Conservation (phyloP, 2,329 filamentous ascomycete species). For the Neophaeococcomyces mojaviensis region DNA sequence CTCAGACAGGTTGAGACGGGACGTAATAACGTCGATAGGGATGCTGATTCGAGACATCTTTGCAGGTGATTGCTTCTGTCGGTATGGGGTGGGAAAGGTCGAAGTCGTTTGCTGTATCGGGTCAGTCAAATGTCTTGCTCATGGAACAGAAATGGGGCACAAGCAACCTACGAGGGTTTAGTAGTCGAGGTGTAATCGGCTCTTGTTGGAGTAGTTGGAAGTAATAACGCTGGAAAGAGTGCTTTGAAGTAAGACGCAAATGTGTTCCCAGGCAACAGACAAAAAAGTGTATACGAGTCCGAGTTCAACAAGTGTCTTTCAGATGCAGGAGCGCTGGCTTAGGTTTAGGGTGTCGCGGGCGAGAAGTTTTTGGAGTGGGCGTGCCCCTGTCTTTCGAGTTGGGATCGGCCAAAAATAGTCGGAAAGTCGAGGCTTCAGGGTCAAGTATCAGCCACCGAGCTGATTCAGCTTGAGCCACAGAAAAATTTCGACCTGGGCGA, state of each 20-base stretch:
- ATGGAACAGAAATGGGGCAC: no score
- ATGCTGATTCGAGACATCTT: constrained; percentile 83
- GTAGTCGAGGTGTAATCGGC: background rate
- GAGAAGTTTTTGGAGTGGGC: background rate
- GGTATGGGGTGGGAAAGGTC: no score
- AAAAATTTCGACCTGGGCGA: background rate
- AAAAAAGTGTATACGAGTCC: background rate
- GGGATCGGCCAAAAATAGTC: background rate
- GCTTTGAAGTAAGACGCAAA: background rate
- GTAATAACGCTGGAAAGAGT: background rate
- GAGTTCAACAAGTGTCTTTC: background rate
- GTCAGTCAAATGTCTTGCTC: no score
- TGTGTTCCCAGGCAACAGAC: background rate
- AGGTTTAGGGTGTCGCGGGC: background rate
- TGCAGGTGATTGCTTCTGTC: background rate
- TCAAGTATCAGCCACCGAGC: background rate
- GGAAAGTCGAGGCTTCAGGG: background rate
- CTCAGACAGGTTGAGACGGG: constrained; percentile 75
- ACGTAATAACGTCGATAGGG: constrained; percentile 83
- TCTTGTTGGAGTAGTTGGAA: background rate
- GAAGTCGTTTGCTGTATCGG: no score
- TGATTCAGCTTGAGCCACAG: constrained; percentile 7
- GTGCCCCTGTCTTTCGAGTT: background rate
- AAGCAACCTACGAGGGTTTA: background rate
- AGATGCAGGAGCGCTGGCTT: background rate